A percentile compares a stretch with the other conserved stretches of the same genome.
phyloP scores from a whole-genome alignment of 2,329 filamentous ascomycete genomes.

The Escovopsis weberi region DNA sequence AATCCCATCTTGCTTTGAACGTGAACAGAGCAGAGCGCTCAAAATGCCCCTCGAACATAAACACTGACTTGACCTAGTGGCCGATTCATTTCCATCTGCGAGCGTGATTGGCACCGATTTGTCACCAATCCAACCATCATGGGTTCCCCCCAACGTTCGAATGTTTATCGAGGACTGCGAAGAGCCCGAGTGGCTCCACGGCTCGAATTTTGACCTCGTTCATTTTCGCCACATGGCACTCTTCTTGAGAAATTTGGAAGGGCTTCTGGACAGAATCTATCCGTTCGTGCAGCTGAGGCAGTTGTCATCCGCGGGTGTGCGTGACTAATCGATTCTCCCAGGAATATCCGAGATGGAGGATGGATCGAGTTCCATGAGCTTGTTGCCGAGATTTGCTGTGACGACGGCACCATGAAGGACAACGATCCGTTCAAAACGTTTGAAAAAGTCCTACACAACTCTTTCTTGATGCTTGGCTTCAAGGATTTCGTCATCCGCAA shows the following conservation, averaged over 20 bases:
- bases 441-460: slow-evolving; percentile 17
- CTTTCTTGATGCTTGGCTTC: slow-evolving; percentile 23
- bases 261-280: slow-evolving; percentile 28
- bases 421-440: slow-evolving; percentile 24
- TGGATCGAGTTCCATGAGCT: slow-evolving; percentile 38
- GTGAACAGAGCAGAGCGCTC: no score
- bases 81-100: slow-evolving; percentile 26
- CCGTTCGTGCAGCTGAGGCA: slow-evolving; percentile 12
- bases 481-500: slow-evolving; percentile 20
- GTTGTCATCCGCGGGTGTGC: no score
- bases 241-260: slow-evolving; percentile 35
- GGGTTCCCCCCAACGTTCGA: slow-evolving; percentile 43
- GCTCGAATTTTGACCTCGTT: slow-evolving; percentile 41
- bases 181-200: slow-evolving; percentile 40
- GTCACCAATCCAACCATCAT: slow-evolving; percentile 30
- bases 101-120: slow-evolving; percentile 27
- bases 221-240: slow-evolving; percentile 34
- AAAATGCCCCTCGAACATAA: background rate
- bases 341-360: slow-evolving; percentile 30
- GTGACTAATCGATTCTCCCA: slow-evolving; percentile 8
- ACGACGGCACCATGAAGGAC: slow-evolving; percentile 28
- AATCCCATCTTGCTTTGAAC: background rate
- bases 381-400: slow-evolving; percentile 24
- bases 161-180: slow-evolving; percentile 49
- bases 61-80: slow-evolving; percentile 14